Evolutionary conservation across 2,329 filamentous ascomycete species (phyloP), one percentile per base, ranked within the genome.

Genomic region (Blumeriella jaapii): DNA sequence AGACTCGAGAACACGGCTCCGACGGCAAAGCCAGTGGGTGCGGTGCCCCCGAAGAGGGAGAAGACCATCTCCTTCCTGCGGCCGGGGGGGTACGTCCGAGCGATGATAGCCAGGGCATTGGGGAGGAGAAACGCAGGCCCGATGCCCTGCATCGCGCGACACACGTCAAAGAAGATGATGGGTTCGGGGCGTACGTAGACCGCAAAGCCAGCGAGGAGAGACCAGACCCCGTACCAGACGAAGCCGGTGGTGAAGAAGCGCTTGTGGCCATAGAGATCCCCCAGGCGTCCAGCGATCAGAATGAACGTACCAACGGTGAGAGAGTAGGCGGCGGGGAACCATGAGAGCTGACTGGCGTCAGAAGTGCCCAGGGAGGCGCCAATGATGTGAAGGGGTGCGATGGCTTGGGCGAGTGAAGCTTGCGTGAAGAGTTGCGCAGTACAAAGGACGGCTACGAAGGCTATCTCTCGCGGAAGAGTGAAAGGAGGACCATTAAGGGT

Each of bases 241-340:
- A 77, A 61, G 5, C 67, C 69, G 34, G 58, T 37, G 1, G 68
- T 46, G 1, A 69, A 56, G 11, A 69, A 50, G 4, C 57, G 58
- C 34, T 65, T 64, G 47, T 71, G 67, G 3, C 69, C 70, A 42
- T 64, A 69, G 1, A 73, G 55, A 29, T 66, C 63, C 0, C 68
- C 69, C 1, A 72, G 53, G 1, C 69, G 62, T 5, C 69, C 69
- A 5, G 60, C 62, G 3, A 68, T 58, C 0, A 73, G 53, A 11
- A 73, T 66, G 39, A 72, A 70, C 2, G 67, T 61, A 2, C 68
- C 62, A 41, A 69, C 65, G 0, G 67, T 70, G 40, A 78, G 53
- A 63, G 9, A 69, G 49, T 74, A 79, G 1, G 69, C 69, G 1
- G 70, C 71, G 8, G 71, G 61, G 29, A 69, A 63, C 71, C 73